Evolutionary conservation across 768 basidiomycete genomes (phyloP).

Genomic region (Rhodotorula babjevae): DNA sequence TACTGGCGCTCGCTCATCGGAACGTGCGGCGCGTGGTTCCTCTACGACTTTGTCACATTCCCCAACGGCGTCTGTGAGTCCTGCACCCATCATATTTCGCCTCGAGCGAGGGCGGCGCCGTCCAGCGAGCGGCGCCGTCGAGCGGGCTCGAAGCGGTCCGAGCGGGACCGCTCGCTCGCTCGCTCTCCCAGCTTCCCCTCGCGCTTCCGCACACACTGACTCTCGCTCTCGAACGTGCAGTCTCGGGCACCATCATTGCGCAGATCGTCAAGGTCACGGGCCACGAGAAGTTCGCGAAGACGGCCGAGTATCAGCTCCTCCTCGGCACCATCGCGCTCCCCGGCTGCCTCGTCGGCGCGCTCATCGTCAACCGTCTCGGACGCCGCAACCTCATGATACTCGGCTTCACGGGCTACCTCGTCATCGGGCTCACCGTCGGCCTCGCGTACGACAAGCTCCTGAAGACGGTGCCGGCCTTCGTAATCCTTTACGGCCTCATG

Average conservation of each 20-base stretch:
- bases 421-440: slow-evolving; percentile 59
- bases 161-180: too few relatives aligned
- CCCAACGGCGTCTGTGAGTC: background rate
- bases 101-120: too few relatives aligned
- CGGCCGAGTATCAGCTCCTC: slow-evolving; percentile 67
- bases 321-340: slow-evolving; percentile 62
- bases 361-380: slow-evolving; percentile 44
- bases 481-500: slow-evolving; percentile 54
- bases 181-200: too few relatives aligned
- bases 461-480: slow-evolving; percentile 60
- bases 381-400: slow-evolving; percentile 25
- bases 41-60: slow-evolving; percentile 67
- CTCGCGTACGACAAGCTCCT: slow-evolving; percentile 59
- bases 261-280: slow-evolving; percentile 58
- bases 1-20: slow-evolving; percentile 63
- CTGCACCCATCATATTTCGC: too few relatives aligned
- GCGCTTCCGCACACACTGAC: too few relatives aligned
- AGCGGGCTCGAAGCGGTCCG: too few relatives aligned
- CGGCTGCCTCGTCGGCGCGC: slow-evolving; percentile 50
- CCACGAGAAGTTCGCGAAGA: slow-evolving; percentile 49
- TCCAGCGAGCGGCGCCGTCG: background rate
- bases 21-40: slow-evolving; percentile 64
- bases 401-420: slow-evolving; percentile 51
- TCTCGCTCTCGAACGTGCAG: background rate
- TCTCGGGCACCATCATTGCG: slow-evolving; percentile 63